Conservation (phyloP, 202 grass and related monocot genomes). For the Hordeum pubiflorum region DNA sequence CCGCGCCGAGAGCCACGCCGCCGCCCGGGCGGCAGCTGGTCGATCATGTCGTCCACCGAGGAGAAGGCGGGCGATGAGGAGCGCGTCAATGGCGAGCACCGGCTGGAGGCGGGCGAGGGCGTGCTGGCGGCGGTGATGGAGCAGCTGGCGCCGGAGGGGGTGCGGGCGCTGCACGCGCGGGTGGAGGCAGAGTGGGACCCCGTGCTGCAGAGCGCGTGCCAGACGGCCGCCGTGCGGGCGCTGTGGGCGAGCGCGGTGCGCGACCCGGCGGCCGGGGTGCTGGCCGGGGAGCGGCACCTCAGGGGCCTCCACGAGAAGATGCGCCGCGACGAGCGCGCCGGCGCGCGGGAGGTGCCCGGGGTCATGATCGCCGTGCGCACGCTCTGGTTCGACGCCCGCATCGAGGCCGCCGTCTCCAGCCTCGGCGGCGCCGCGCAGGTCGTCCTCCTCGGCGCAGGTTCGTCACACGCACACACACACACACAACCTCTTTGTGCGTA, state of each 20-base stretch:
- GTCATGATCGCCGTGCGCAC: slow-evolving; percentile 88
- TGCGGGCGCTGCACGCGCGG: slow-evolving; percentile 58
- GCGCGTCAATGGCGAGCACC: slow-evolving; percentile 30
- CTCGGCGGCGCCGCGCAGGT: slow-evolving; percentile 58
- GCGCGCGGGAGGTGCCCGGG: slow-evolving; percentile 62
- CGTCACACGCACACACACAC: background rate
- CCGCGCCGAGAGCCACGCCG: background rate
- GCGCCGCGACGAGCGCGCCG: slow-evolving; percentile 54
- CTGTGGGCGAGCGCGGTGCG: slow-evolving; percentile 58
- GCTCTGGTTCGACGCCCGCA: slow-evolving; percentile 75
- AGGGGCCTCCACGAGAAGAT: slow-evolving; percentile 59
- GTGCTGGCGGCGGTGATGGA: slow-evolving; percentile 29
- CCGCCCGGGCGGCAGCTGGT: background rate
- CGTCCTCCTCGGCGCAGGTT: slow-evolving; percentile 92
- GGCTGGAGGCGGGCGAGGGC: background rate
- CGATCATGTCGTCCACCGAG: slow-evolving; percentile 38
- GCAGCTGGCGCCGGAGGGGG: slow-evolving; percentile 38
- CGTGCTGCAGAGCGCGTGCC: slow-evolving; percentile 80
- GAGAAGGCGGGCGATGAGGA: background rate
- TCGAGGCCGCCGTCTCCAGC: slow-evolving; percentile 54
- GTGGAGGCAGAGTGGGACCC: slow-evolving; percentile 69
- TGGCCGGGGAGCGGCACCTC: slow-evolving; percentile 68
- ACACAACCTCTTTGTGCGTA: too few species aligned
- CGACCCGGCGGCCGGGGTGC: slow-evolving; percentile 66
- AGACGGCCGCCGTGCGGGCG: slow-evolving; percentile 86